phyloP scores from a whole-genome alignment of 306 rosid species.

The Morella rubra region DNA sequence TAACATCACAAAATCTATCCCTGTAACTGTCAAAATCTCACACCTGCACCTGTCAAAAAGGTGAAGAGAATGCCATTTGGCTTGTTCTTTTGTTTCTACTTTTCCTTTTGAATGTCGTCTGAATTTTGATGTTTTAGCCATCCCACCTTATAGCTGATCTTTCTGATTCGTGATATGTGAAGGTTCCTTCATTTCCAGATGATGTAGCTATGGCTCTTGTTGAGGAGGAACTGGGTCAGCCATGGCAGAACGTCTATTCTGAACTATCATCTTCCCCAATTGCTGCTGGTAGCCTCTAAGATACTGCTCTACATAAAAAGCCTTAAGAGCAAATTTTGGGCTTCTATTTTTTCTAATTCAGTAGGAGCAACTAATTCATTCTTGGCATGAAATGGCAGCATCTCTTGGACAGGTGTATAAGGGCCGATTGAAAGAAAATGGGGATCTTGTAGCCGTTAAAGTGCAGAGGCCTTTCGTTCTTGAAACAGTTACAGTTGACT shows the following conservation, averaged over 20 bases:
- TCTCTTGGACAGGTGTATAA: constrained; percentile 98
- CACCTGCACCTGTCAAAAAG: neutral
- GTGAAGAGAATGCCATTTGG: neutral
- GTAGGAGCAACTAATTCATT: constrained; percentile 26
- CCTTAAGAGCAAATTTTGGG: constrained; percentile 27
- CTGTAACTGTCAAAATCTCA: neutral
- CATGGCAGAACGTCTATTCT: constrained; percentile 84
- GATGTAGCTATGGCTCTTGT: constrained; percentile 95
- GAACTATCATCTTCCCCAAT: constrained; percentile 94
- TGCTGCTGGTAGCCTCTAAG: constrained; percentile 80
- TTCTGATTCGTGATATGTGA: constrained; percentile 35
- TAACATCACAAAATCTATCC: neutral
- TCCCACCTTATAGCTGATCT: constrained; percentile 34
- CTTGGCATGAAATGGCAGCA: constrained; percentile 57
- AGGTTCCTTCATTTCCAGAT: constrained; percentile 99
- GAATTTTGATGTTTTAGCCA: constrained; percentile 19
- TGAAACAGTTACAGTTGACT: constrained; percentile 91
- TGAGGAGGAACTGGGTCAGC: constrained; percentile 98
- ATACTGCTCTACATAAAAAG: constrained; percentile 38
- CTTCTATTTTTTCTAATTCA: constrained; percentile 31
- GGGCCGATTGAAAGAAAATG: constrained; percentile 90
- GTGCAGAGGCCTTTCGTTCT: constrained; percentile 98
- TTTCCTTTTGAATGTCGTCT: neutral
- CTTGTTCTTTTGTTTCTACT: constrained; percentile 1
- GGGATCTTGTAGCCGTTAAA: constrained; percentile 96